Base-by-base conservation (phyloP, 192 early-diverging fungal species). In the Gonapodya sp. region DNA sequence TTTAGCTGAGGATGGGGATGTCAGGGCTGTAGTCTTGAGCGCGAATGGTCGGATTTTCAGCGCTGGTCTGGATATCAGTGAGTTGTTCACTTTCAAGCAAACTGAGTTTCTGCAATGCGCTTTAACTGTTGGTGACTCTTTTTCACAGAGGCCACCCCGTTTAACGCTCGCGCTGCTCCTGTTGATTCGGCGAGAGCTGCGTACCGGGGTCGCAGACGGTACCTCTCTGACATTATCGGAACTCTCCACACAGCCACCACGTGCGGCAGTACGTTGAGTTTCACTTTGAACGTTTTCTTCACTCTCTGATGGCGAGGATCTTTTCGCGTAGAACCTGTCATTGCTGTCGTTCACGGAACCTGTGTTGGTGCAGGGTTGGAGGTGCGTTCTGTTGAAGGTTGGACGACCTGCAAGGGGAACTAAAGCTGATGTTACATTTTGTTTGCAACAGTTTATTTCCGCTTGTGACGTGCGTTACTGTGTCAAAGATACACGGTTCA, bases 381-480 rank as follows among this genome's bases (percentile, higher is more conserved):
- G 46, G 46, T 64, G 24, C n/a, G n/a, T n/a, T n/a, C n/a, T n/a
- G n/a, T n/a, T n/a, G n/a, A n/a, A n/a, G n/a, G n/a, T n/a, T n/a
- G n/a, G n/a, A n/a, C n/a, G n/a, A n/a, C n/a, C n/a, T n/a, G n/a
- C n/a, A n/a, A n/a, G n/a, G n/a, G n/a, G n/a, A n/a, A n/a, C n/a
- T n/a, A n/a, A n/a, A n/a, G n/a, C n/a, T n/a, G n/a, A n/a, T n/a
- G n/a, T n/a, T n/a, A n/a, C n/a, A n/a, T n/a, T n/a, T n/a, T n/a
- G n/a, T n/a, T n/a, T n/a, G n/a, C n/a, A n/a, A 2, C 18, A 74
- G 37, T 73, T 97, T 75, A 90, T 94, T 18, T 93, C 94, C 16
- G 96, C 97, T 0, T 96, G 95, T 85, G 97, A 99, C 82, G 94
- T 99, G 33, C 92, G 97, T 74, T 90, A 93, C 80, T 92, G 91